Percentiles rank a stretch among this genome's conserved stretches.
Conservation (phyloP, 129 eudicot species). For the Tagetes patula region DNA sequence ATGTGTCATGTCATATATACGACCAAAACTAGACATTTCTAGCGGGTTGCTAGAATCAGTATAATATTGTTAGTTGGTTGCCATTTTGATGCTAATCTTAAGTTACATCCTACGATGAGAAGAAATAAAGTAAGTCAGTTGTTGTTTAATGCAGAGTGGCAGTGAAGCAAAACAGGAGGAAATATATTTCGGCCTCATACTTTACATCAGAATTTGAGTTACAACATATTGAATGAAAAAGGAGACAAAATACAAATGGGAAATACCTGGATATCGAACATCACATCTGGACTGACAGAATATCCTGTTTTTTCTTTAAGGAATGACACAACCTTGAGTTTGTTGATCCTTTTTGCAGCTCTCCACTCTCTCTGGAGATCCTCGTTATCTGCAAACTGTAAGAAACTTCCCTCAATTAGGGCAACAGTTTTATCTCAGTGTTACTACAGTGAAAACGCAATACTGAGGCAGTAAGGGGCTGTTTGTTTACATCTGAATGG, state of each 20-base stretch:
- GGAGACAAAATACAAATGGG: conserved; percentile 19
- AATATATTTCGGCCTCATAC: not conserved
- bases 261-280: conserved; percentile 94
- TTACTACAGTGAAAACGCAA: not conserved
- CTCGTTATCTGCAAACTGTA: conserved; percentile 79
- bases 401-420: conserved; percentile 14
- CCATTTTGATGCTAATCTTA: not conserved
- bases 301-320: conserved; percentile 84
- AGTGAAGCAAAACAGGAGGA: conserved; percentile 5
- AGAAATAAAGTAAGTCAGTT: not conserved
- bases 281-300: conserved; percentile 83
- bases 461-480: conserved; percentile 4
- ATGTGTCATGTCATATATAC: not conserved
- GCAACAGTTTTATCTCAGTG: conserved; percentile 14
- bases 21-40: not conserved
- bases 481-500: too few species aligned
- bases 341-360: conserved; percentile 79
- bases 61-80: conserved; percentile 2
- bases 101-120: not conserved
- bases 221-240: conserved; percentile 8
- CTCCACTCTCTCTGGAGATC: conserved; percentile 88
- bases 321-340: conserved; percentile 67
- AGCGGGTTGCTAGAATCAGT: not conserved
- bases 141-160: not conserved
- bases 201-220: not conserved